A percentile compares a stretch with the other conserved stretches of the same genome.
phyloP scores from a whole-genome alignment of 805 yeast genomes.

The Ogataea haglerorum region DNA sequence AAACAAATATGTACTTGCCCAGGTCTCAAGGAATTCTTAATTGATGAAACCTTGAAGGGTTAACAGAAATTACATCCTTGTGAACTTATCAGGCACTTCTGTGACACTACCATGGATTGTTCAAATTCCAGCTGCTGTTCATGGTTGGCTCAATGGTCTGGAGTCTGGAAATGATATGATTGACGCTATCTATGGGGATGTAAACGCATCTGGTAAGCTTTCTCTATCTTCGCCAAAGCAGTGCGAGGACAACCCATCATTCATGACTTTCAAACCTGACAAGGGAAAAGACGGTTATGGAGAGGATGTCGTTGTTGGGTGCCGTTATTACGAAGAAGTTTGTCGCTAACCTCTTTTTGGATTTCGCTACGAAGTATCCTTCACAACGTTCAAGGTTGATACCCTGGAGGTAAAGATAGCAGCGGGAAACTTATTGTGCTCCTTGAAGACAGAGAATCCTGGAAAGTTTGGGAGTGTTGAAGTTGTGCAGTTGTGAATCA shows the following conservation, averaged over 20 bases:
- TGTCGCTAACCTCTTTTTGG: constrained; percentile 50
- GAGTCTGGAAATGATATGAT: constrained; percentile 59
- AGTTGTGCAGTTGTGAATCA: constrained; percentile 52
- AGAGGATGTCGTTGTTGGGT: constrained; percentile 65
- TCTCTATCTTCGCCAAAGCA: constrained; percentile 52
- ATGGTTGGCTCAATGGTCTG: constrained; percentile 57
- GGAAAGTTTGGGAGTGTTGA: constrained; percentile 51
- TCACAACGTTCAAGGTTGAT: constrained; percentile 45
- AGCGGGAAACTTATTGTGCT: constrained; percentile 23
- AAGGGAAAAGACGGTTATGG: constrained; percentile 57
- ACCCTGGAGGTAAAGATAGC: constrained; percentile 35
- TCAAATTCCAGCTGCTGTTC: constrained; percentile 42
- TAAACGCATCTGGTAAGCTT: constrained; percentile 58
- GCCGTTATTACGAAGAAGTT: constrained; percentile 55
- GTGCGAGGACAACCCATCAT: constrained; percentile 55
- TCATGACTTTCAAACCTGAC: constrained; percentile 46
- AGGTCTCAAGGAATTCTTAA: constrained; percentile 43
- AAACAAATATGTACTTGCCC: constrained; percentile 50
- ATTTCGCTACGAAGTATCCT: constrained; percentile 63
- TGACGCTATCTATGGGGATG: constrained; percentile 57
- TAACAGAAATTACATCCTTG: constrained; percentile 50
- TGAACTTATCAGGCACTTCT: constrained; percentile 61
- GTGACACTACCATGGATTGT: constrained; percentile 54
- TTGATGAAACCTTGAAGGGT: constrained; percentile 41
- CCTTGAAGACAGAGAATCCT: constrained; percentile 44